Base-by-base conservation (phyloP, 2,329 filamentous ascomycete species). In the Rutstroemia sp. region DNA sequence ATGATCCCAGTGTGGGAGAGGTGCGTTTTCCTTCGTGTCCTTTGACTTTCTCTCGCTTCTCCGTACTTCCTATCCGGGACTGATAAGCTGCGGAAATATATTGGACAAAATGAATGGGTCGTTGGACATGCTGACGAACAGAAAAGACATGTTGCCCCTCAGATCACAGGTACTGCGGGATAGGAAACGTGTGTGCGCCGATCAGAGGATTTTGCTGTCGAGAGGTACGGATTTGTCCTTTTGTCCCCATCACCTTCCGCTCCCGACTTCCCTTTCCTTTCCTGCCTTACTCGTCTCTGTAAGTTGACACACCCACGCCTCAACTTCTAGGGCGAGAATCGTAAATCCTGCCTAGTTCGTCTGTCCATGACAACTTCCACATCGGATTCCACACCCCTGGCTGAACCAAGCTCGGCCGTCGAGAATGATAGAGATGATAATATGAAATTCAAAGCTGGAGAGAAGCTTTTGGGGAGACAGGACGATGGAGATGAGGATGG, bases 1-100 rank as follows among this genome's bases (percentile, higher is more conserved):
- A 63, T 52, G 52, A 64, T 61, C 63, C 62, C n/a, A 58, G 54
- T 2, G 16, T 59, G 5, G 61, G 59, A 38, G 61, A 65, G 37
- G 61, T 62, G 49, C 9, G 47, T 47, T 44, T 14, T 42, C 4
- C 23, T 45, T 45, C 18, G 6, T 12, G n/a, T 49, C 3, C 4
- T 50, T 21, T 18, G 8, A 38, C 47, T 23, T 49, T 19, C 25
- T 19, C 27, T 34, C n/a, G 5, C 30, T 34, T 34, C 30, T 34
- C 30, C 30, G 10, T 34, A 34, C 9, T 34, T 34, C 30, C 30
- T 34, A 12, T 2, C 10, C 12, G 10, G 30, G 30, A 34, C 10
- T 9, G 5, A 39, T 37, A 14, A 10, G 3, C 39, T 27, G 16
- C n/a, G 37, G 4, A 6, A 39, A 41, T 12, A 14, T 39, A 42